These are phyloP conservation scores for Rhodamnia rubescens DNA, from an alignment of 345 rosid genomes.

Conservation along the genomic window DNA sequence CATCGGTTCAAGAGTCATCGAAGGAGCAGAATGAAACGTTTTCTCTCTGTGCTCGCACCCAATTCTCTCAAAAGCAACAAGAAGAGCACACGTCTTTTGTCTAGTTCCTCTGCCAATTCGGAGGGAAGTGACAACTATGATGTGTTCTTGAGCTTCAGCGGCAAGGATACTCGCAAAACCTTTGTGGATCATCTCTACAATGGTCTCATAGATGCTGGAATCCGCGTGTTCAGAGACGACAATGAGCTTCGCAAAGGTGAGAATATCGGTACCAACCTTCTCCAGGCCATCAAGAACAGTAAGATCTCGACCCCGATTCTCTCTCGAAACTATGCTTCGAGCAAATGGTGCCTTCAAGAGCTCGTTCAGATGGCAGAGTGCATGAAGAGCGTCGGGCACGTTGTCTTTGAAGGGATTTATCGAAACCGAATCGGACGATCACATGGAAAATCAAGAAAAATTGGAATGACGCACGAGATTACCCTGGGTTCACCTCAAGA, in stretches of 20 bases:
- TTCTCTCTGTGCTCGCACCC: no score
- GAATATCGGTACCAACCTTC: neutral
- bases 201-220: neutral
- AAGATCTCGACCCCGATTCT: neutral
- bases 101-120: neutral
- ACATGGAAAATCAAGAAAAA: no score
- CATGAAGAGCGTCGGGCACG: neutral
- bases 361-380: neutral
- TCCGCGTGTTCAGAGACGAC: neutral
- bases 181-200: neutral
- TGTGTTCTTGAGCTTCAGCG: neutral
- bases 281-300: neutral
- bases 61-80: neutral
- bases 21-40: no score
- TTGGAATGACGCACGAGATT: no score
- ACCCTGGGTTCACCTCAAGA: no score
- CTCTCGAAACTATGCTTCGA: neutral
- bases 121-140: neutral
- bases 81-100: neutral
- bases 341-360: constrained; percentile 1
- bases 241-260: neutral
- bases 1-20: no score
- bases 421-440: no score
- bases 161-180: neutral
- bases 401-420: no score